Percentiles rank a stretch among this genome's conserved stretches.
phyloP scores from a whole-genome alignment of 495 filamentous ascomycete species.

The Talaromyces ruber region DNA sequence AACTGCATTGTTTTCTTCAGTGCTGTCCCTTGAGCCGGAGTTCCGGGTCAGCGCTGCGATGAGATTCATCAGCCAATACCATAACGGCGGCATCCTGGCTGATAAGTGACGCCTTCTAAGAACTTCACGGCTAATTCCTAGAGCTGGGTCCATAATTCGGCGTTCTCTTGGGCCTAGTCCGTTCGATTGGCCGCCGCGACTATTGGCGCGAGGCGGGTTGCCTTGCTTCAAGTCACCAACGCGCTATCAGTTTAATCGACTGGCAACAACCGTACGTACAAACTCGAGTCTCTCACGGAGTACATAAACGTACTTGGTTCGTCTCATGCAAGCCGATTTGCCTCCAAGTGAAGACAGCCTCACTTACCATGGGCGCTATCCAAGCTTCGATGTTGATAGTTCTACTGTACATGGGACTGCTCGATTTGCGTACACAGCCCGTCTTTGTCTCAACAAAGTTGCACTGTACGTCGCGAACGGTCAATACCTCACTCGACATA shows the following conservation, averaged over 20 bases:
- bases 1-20: background rate
- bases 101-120: background rate
- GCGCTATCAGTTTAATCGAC: background rate
- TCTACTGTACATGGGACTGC: background rate
- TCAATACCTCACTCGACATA: background rate
- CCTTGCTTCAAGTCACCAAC: background rate
- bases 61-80: background rate
- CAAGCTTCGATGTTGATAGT: background rate
- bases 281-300: background rate
- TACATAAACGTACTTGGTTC: background rate
- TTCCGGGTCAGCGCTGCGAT: background rate
- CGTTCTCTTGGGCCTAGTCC: background rate
- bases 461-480: background rate
- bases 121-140: background rate
- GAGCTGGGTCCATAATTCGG: background rate
- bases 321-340: background rate
- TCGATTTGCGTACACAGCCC: background rate
- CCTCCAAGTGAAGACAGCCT: background rate
- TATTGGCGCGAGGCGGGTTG: background rate
- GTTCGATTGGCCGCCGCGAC: conserved; percentile 2
- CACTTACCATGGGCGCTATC: background rate
- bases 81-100: background rate
- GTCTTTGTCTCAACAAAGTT: background rate
- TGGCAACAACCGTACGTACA: background rate
- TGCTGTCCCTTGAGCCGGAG: background rate